Evolutionary conservation across 2,329 filamentous ascomycete species (phyloP).

Genomic region (Venturia aucupariae): DNA sequence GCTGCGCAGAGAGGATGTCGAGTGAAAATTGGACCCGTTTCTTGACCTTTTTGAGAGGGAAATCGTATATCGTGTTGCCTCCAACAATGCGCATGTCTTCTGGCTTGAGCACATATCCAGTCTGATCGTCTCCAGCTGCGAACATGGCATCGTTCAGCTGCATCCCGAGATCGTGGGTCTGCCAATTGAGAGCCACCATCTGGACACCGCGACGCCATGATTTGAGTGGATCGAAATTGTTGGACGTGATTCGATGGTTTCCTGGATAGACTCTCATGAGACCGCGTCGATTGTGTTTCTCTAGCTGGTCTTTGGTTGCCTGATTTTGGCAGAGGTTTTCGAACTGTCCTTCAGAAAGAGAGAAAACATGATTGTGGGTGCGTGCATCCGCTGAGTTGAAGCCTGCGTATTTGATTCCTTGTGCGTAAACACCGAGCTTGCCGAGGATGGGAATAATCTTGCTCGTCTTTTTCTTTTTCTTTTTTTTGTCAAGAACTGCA

Average conservation of each 20-base stretch:
- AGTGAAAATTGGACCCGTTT: constrained; percentile 79
- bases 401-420: constrained; percentile 71
- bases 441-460: constrained; percentile 81
- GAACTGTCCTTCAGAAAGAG: constrained; percentile 85
- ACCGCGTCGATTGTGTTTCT: constrained; percentile 83
- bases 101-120: constrained; percentile 91
- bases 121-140: constrained; percentile 72
- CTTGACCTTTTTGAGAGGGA: constrained; percentile 57
- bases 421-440: constrained; percentile 71
- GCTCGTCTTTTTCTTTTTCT: constrained; percentile 53
- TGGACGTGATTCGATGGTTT: constrained; percentile 69
- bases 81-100: constrained; percentile 56
- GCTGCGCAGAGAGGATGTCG: constrained; percentile 86
- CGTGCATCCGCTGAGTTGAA: constrained; percentile 73
- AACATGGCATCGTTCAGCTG: constrained; percentile 99
- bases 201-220: constrained; percentile 95
- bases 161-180: constrained; percentile 92
- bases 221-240: constrained; percentile 87
- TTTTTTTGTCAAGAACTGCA: constrained; percentile 48
- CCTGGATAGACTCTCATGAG: constrained; percentile 93
- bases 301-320: constrained; percentile 67
- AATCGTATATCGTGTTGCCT: constrained; percentile 39
- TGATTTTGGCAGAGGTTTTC: constrained; percentile 67
- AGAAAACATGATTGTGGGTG: constrained; percentile 89
- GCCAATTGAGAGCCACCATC: constrained; percentile 97